These are phyloP conservation scores for Aspergillus pseudonomiae DNA, from an alignment of 2,329 filamentous ascomycete species.

Conservation along the genomic window DNA sequence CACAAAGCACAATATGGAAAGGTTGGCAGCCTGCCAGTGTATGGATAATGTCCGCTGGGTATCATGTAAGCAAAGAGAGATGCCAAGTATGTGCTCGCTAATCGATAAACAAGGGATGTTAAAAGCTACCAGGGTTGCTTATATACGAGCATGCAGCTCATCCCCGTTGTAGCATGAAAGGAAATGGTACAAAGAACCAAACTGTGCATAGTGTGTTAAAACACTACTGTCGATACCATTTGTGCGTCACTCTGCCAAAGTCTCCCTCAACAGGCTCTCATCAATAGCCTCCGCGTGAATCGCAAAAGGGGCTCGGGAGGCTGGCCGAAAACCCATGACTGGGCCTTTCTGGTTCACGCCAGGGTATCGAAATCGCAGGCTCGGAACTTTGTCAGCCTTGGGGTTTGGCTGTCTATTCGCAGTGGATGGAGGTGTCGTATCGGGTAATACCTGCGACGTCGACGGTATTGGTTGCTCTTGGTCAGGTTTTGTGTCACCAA, in stretches of 20 bases:
- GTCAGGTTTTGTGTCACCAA: background rate
- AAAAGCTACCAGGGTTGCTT: conserved; percentile 1
- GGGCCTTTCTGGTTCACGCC: conserved; percentile 79
- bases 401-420: conserved; percentile 63
- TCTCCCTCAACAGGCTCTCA: conserved; percentile 63
- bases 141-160: background rate
- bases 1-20: background rate
- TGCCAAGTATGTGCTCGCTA: conserved; percentile 6
- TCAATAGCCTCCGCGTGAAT: conserved; percentile 64
- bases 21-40: background rate
- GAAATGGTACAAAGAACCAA: conserved; percentile 7
- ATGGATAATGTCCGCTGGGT: conserved; percentile 5
- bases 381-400: conserved; percentile 9
- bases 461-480: background rate
- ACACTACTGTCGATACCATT: background rate
- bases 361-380: conserved; percentile 53
- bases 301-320: conserved; percentile 57
- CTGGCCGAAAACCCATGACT: conserved; percentile 70
- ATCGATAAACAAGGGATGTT: conserved; percentile 9
- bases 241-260: conserved; percentile 50
- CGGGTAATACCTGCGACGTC: background rate
- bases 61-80: conserved; percentile 9
- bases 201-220: background rate
- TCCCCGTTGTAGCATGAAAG: background rate
- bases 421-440: background rate